Percentiles rank a stretch among this genome's conserved stretches.
phyloP scores from a whole-genome alignment of 208 protist species.

The Leishmania braziliensis region DNA sequence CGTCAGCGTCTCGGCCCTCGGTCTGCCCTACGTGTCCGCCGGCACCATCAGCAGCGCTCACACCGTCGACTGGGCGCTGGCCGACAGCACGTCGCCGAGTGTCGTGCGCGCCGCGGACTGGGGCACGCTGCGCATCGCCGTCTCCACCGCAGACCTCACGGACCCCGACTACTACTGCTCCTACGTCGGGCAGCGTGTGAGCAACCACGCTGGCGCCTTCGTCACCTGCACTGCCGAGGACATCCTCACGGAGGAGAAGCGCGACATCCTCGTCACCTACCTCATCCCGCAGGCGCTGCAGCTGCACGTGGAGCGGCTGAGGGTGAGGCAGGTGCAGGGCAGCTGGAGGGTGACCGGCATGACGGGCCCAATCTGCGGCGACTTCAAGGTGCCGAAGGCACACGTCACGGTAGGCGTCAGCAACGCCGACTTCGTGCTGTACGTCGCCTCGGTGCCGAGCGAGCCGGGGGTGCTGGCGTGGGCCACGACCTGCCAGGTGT shows the following conservation, averaged over 20 bases:
- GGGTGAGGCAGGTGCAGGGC: slow-evolving; percentile 33
- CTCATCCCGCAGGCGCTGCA: slow-evolving; percentile 49
- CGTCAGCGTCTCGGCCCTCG: not conserved
- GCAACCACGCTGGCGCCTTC: slow-evolving; percentile 23
- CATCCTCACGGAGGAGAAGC: slow-evolving; percentile 47
- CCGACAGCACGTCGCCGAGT: not conserved
- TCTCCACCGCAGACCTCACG: slow-evolving; percentile 41
- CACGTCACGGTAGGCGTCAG: slow-evolving; percentile 47
- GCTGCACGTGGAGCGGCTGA: slow-evolving; percentile 60
- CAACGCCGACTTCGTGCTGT: slow-evolving; percentile 67
- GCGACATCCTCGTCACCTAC: slow-evolving; percentile 23
- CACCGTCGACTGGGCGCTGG: not conserved
- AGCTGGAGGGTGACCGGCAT: slow-evolving; percentile 25
- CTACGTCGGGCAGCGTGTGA: slow-evolving; percentile 10
- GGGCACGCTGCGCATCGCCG: slow-evolving; percentile 44
- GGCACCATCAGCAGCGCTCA: not conserved
- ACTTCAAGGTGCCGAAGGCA: slow-evolving; percentile 11
- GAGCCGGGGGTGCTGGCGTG: slow-evolving; percentile 29
- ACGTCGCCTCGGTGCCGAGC: slow-evolving; percentile 52
- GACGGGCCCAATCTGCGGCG: not conserved
- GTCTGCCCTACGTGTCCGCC: slow-evolving; percentile 10
- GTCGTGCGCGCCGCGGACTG: slow-evolving; percentile 12
- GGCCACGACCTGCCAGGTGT: slow-evolving; percentile 42
- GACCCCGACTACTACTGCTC: slow-evolving; percentile 46
- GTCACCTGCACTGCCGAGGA: slow-evolving; percentile 27